phyloP scores from a whole-genome alignment of 192 early-diverging fungal genomes.

The Dimargaris cristalligena region DNA sequence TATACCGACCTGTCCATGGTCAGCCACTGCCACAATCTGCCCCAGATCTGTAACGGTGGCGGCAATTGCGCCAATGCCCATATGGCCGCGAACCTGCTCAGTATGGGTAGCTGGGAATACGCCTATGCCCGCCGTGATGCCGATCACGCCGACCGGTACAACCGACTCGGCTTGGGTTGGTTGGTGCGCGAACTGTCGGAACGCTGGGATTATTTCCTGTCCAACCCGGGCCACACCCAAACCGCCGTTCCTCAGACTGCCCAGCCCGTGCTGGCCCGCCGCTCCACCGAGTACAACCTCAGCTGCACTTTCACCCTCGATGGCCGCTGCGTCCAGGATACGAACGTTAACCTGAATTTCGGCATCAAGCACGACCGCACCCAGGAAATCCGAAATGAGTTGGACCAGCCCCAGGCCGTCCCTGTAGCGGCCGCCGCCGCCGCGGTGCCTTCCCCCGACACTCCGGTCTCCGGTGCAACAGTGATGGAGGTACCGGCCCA shows the following conservation, averaged over 20 bases:
- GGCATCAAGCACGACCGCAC: too few species aligned
- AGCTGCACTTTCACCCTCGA: constrained; percentile 2
- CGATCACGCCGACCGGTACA: constrained; percentile 19
- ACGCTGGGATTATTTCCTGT: constrained; percentile 2
- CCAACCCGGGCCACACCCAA: background rate
- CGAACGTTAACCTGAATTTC: too few species aligned
- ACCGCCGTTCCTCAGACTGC: background rate
- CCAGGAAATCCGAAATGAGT: too few species aligned
- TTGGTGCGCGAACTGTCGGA: constrained; percentile 14
- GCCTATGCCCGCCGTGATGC: constrained; percentile 11
- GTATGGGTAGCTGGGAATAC: constrained; percentile 1
- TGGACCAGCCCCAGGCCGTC: too few species aligned
- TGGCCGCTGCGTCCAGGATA: too few species aligned
- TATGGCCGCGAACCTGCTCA: too few species aligned
- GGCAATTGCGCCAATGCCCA: constrained; percentile 2
- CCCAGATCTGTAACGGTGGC: too few species aligned
- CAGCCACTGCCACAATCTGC: constrained; percentile 11
- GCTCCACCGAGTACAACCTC: background rate
- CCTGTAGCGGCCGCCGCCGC: too few species aligned
- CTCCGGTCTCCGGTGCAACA: too few species aligned
- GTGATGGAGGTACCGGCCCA: too few species aligned
- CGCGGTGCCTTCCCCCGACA: too few species aligned
- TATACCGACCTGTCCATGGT: constrained; percentile 13
- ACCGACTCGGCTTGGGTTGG: constrained; percentile 24
- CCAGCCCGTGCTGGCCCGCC: background rate